Evolutionary conservation across 2,329 filamentous ascomycete species (phyloP), one percentile per base, ranked within the genome.

Genomic region (Pseudogymnoascus sp.): DNA sequence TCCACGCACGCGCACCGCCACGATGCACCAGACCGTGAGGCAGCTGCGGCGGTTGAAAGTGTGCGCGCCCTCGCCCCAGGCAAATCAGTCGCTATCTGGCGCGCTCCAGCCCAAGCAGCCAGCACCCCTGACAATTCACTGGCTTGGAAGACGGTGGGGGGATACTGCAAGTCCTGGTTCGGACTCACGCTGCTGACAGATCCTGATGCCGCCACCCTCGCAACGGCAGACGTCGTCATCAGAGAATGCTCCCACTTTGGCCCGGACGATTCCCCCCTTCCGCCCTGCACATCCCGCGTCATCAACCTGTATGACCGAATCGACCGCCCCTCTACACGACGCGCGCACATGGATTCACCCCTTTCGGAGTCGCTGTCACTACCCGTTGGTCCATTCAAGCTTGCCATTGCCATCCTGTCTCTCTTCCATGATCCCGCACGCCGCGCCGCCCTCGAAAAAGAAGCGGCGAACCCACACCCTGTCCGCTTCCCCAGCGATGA

Each of bases 141-240:
- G 5, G 62, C 60, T 1, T 70, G 69, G 69, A 41, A 62, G 14
- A 68, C 64, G 59, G 66, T 69, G 18, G 53, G 66, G 41, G 64
- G 37, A 25, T 71, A 70, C 59, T 69, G 67, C 30, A 59, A 59
- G 4, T 64, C 68, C 22, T 70, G 69, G 69, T 70, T 68, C 60
- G 68, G 67, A 1, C 68, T 70, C 43, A 36, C 61, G 8, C 22
- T 62, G 12, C 41, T 64, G 18, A 64, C 59, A 2, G 5, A 50
- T 5, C 35, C 59, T 4, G 50, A 57, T 33, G n/a, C 37, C 12
- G 50, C 58, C 20, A 37, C 36, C 18, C 35, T 64, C 7, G 38
- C 58, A 12, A 57, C 37, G 18, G 62, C 63, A 35, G 65, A 68
- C 47, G 25, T 69, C 25, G 25, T 67, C 8, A 66, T 70, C 8